Evolutionary conservation across 441 rosid species (phyloP).

Genomic region (Brassica hybrid): DNA sequence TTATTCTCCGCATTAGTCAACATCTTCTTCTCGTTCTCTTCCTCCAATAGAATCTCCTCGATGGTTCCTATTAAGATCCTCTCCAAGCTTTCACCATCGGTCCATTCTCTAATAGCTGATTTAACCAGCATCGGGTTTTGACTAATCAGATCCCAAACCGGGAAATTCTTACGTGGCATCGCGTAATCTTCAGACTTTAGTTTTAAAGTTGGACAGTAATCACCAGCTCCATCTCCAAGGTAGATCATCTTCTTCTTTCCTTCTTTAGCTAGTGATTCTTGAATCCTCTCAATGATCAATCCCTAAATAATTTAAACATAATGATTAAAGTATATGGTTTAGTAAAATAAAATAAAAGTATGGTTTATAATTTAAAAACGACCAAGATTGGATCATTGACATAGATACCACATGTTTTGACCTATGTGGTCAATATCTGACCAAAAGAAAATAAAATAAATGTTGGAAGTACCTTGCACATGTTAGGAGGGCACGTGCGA

Average conservation of each 20-base stretch:
- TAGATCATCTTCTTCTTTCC: constrained; percentile 67
- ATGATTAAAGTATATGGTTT: too few species aligned
- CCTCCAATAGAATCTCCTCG: constrained; percentile 32
- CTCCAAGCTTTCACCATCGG: constrained; percentile 70
- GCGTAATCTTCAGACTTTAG: constrained; percentile 60
- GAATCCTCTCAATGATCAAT: constrained; percentile 63
- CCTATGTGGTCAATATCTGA: background rate
- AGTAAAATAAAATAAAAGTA: background rate
- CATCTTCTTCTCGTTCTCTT: constrained; percentile 11
- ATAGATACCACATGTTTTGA: constrained; percentile 3
- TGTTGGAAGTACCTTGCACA: constrained; percentile 54
- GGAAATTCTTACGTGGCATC: constrained; percentile 95
- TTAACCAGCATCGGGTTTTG: constrained; percentile 58
- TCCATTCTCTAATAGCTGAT: constrained; percentile 76
- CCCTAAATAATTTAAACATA: constrained; percentile 48
- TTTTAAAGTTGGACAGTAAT: constrained; percentile 80
- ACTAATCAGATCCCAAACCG: constrained; percentile 80
- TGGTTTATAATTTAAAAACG: background rate
- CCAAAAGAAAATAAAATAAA: background rate
- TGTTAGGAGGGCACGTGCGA: constrained; percentile 49
- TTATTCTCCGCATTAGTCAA: constrained; percentile 43
- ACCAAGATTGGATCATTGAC: constrained; percentile 1
- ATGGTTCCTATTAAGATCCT: constrained; percentile 48
- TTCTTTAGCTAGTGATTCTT: constrained; percentile 50
- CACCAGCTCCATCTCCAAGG: constrained; percentile 84